These are phyloP conservation scores for Mycosphaerelloides madeirae DNA, from an alignment of 2,329 filamentous ascomycete genomes.

Conservation along the genomic window DNA sequence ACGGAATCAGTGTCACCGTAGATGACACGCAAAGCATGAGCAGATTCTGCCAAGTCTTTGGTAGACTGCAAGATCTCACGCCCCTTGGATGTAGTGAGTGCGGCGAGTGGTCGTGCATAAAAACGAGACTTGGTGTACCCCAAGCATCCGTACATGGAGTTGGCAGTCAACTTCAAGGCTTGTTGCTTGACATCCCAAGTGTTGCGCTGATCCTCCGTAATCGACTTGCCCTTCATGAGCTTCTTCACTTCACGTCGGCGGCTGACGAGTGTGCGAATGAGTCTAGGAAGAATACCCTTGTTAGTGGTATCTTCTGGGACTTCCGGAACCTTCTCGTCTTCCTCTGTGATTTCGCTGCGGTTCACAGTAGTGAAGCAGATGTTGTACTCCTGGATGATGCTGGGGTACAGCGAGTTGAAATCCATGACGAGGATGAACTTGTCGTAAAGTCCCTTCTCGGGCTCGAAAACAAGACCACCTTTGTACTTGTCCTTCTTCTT, in stretches of 20 bases:
- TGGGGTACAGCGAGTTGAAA: constrained; percentile 98
- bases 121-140: constrained; percentile 96
- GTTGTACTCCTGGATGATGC: constrained; percentile 98
- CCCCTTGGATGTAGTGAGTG: constrained; percentile 94
- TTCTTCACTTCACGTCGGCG: constrained; percentile 89
- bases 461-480: constrained; percentile 95
- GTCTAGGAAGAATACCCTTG: constrained; percentile 78
- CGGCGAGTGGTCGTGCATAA: constrained; percentile 88
- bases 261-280: constrained; percentile 87
- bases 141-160: constrained; percentile 99
- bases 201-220: constrained; percentile 78
- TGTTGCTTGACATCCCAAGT: constrained; percentile 98
- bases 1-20: constrained; percentile 99
- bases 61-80: constrained; percentile 95
- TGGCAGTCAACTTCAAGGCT: constrained; percentile 93
- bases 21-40: constrained; percentile 79
- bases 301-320: constrained; percentile 69
- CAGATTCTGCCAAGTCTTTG: constrained; percentile 89
- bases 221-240: constrained; percentile 90
- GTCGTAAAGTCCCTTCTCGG: constrained; percentile 95
- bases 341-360: constrained; percentile 64
- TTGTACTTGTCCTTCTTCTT: constrained; percentile 99
- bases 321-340: constrained; percentile 84
- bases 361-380: constrained; percentile 99
- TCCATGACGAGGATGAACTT: constrained; percentile 99